These are phyloP conservation scores for Fusarium sp. DNA, from an alignment of 2,329 filamentous ascomycete species.

Conservation along the genomic window DNA sequence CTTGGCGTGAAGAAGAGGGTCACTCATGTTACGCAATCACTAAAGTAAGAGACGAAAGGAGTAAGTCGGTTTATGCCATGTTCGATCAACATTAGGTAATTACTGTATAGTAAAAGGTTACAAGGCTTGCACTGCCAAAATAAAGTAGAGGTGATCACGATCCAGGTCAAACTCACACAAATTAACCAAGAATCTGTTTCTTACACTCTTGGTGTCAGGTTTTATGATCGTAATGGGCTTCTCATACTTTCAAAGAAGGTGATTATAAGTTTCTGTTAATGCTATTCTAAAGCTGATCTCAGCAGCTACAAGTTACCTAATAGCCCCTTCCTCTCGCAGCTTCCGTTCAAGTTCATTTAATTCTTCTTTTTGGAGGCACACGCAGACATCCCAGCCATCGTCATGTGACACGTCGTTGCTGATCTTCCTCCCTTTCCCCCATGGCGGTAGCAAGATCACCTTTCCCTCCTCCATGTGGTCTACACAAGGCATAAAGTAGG, in stretches of 20 bases:
- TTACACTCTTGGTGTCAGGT: background rate
- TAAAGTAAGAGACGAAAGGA: background rate
- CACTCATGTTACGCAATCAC: background rate
- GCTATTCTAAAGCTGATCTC: background rate
- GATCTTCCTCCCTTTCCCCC: constrained; percentile 8
- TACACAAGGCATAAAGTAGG: constrained; percentile 31
- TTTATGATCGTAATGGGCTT: background rate
- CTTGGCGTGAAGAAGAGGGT: background rate
- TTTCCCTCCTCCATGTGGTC: constrained; percentile 31
- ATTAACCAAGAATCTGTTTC: background rate
- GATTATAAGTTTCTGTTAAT: background rate
- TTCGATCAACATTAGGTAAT: background rate
- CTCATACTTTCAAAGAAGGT: background rate
- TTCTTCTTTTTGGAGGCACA: constrained; percentile 25
- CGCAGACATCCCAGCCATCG: constrained; percentile 9
- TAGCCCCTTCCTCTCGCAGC: background rate
- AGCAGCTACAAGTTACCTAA: background rate
- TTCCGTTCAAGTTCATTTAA: background rate
- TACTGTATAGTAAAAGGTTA: background rate
- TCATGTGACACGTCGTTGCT: background rate
- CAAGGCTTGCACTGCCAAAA: background rate
- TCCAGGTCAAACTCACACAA: background rate
- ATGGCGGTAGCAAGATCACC: constrained; percentile 36
- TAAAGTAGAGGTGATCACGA: background rate
- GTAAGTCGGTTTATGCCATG: background rate